Evolutionary conservation across 495 filamentous ascomycete species (phyloP), one percentile per base, ranked within the genome.

Genomic region (Aspergillus panamensis): DNA sequence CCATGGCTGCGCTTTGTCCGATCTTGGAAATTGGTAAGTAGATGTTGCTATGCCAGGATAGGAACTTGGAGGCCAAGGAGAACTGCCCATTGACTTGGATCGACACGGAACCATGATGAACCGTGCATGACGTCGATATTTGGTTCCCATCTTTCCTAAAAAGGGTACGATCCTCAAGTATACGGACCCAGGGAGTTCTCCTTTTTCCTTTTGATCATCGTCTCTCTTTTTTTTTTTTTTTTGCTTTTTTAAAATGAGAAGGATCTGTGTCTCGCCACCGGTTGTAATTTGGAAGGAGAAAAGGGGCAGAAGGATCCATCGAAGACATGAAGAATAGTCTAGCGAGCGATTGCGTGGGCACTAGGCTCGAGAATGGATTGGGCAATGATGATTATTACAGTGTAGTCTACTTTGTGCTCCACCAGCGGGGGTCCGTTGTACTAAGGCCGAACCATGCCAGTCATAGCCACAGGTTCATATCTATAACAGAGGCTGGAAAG

Each of bases 111-210:
- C 14, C 39, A 43, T 42, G 58, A 63, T 66, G 59, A 57, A 64
- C 59, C 50, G 64, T 58, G 59, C 61, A 67, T 67, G 64, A 67
- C 64, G 61, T 67, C 29, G 60, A 48, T 30, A 53, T 33, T 49
- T 37, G 43, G 32, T 17, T 39, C 17, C 17, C 25, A 53, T 43
- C 48, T 56, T 33, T 16, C 48, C 48, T 20, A n/a, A 58, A 45
- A 39, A 6, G 2, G 48, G 48, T 1, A 58, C n/a, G 55, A 58
- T 62, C 55, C 39, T 51, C 47, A 6, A 25, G 25, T 9, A 7
- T 19, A n/a, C n/a, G n/a, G n/a, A n/a, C n/a, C n/a, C n/a, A 21
- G 16, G 37, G 32, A 48, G 40, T 43, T 52, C 55, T 62, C 60
- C 58, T 51, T 52, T 63, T 60, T 52, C 49, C 35, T 37, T 39